These are phyloP conservation scores for Brassica rapa DNA, from an alignment of 345 rosid species.

Conservation along the genomic window DNA sequence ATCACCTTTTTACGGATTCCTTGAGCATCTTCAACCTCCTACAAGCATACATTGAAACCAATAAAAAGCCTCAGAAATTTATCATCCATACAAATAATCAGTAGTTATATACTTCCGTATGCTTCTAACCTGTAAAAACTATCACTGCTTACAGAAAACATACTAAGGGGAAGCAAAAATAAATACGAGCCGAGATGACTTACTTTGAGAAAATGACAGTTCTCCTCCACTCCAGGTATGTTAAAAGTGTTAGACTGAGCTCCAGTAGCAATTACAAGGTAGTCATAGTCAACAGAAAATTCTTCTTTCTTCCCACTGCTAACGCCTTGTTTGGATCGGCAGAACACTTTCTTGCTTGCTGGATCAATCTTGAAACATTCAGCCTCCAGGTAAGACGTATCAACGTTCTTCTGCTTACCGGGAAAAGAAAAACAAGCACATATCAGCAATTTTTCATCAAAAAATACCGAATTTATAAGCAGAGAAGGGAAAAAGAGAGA, in stretches of 20 bases:
- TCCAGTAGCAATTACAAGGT: slow-evolving; percentile 93
- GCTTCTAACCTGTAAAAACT: neutral
- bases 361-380: slow-evolving; percentile 90
- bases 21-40: slow-evolving; percentile 99
- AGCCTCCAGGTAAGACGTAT: slow-evolving; percentile 69
- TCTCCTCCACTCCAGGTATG: slow-evolving; percentile 90
- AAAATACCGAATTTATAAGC: neutral
- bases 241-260: slow-evolving; percentile 93
- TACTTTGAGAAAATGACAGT: slow-evolving; percentile 95
- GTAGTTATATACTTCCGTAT: neutral
- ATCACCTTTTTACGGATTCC: slow-evolving; percentile 77
- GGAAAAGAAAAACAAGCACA: neutral
- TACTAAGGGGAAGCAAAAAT: neutral
- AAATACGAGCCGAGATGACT: slow-evolving; percentile 10
- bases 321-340: slow-evolving; percentile 55
- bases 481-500: neutral
- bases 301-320: slow-evolving; percentile 69
- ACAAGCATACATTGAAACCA: slow-evolving; percentile 24
- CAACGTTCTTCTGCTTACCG: slow-evolving; percentile 56
- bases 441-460: slow-evolving; percentile 9
- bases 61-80: slow-evolving; percentile 2
- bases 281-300: slow-evolving; percentile 82
- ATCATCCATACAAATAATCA: slow-evolving; percentile 1
- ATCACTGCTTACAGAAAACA: slow-evolving; percentile 6
- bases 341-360: slow-evolving; percentile 70